Conservation (phyloP, 2,329 filamentous ascomycete species). For the Sarocladium oryzae region DNA sequence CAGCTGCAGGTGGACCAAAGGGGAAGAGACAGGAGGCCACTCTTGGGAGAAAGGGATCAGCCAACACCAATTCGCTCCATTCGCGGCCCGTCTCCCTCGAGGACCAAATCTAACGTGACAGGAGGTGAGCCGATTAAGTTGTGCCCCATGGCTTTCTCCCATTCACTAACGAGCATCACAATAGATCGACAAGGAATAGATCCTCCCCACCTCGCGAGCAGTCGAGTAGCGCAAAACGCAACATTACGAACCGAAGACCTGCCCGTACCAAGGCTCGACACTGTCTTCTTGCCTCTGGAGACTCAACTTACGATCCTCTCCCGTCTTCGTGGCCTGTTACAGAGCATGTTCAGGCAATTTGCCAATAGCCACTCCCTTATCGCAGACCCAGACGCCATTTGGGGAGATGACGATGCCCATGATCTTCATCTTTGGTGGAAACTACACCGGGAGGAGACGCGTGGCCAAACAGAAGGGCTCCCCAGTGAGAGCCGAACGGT, state of each 20-base stretch:
- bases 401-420: not conserved
- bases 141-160: too few species aligned
- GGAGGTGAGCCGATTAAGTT: too few species aligned
- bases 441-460: not conserved
- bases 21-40: too few species aligned
- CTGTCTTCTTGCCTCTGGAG: not conserved
- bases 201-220: too few species aligned
- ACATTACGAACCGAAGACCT: not conserved
- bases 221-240: too few species aligned
- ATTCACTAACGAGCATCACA: too few species aligned
- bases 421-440: not conserved
- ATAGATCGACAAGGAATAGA: too few species aligned
- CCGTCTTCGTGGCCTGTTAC: not conserved
- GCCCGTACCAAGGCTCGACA: not conserved
- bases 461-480: not conserved
- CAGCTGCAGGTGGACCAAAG: too few species aligned
- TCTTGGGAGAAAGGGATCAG: too few species aligned
- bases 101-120: too few species aligned
- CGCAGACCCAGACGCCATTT: not conserved
- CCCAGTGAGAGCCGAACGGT: not conserved
- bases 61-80: too few species aligned
- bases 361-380: not conserved
- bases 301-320: not conserved
- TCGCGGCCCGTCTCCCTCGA: too few species aligned
- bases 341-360: not conserved